Percentiles rank a stretch among this genome's conserved stretches.
phyloP scores from a whole-genome alignment of 495 filamentous ascomycete species.

The Antarctomyces pellizariae region DNA sequence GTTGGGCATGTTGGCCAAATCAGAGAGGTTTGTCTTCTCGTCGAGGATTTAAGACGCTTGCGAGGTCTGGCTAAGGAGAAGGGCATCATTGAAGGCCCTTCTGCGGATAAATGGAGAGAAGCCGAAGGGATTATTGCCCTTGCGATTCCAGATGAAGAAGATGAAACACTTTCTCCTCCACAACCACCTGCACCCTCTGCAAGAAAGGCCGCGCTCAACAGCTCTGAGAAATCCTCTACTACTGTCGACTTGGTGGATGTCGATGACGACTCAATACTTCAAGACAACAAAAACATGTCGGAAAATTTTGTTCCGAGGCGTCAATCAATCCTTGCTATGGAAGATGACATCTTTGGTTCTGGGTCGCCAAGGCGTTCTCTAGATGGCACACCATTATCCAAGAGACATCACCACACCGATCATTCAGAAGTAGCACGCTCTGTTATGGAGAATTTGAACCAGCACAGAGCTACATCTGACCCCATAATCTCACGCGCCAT shows the following conservation, averaged over 20 bases:
- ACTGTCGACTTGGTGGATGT: no score
- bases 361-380: no score
- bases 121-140: slow-evolving; percentile 73
- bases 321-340: slow-evolving; percentile 33
- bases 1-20: slow-evolving; percentile 74
- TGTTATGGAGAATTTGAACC: slow-evolving; percentile 66
- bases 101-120: slow-evolving; percentile 52
- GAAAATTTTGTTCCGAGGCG: no score
- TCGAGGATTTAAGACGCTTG: slow-evolving; percentile 56
- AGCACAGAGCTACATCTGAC: slow-evolving; percentile 30
- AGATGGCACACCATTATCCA: slow-evolving; percentile 19
- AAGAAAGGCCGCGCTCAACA: no score
- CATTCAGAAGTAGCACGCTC: slow-evolving; percentile 44
- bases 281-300: not conserved
- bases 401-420: slow-evolving; percentile 10
- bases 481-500: slow-evolving; percentile 19
- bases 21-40: slow-evolving; percentile 58
- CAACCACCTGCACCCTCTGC: slow-evolving; percentile 11
- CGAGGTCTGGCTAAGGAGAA: slow-evolving; percentile 37
- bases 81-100: slow-evolving; percentile 35
- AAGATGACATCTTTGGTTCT: slow-evolving; percentile 37
- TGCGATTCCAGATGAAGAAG: slow-evolving; percentile 63
- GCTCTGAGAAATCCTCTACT: no score
- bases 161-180: slow-evolving; percentile 16
- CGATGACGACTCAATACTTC: slow-evolving; percentile 17